Conservation (phyloP, 1,284 basidiomycete genomes). For the Termitomyces sp. region DNA sequence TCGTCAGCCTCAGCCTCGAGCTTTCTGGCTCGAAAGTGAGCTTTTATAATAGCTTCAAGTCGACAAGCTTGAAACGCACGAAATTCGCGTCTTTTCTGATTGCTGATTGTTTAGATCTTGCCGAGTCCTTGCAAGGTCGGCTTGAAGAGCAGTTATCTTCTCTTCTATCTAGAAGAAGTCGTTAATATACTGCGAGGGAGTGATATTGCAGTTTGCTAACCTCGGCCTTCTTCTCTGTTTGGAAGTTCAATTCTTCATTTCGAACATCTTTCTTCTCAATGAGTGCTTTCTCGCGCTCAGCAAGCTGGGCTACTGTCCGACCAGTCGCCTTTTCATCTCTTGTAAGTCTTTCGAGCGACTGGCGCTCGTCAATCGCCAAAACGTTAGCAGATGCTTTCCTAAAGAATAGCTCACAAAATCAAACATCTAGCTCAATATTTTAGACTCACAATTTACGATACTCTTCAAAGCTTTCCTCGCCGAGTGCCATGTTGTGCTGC, state of each 20-base stretch:
- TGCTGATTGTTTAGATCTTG: slow-evolving; percentile 74
- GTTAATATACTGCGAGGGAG: neutral
- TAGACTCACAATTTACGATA: slow-evolving; percentile 78
- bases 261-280: slow-evolving; percentile 60
- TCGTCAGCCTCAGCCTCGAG: slow-evolving; percentile 88
- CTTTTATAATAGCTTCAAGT: neutral
- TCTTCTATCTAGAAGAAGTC: slow-evolving; percentile 51
- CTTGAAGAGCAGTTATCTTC: slow-evolving; percentile 48
- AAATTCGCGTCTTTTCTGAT: slow-evolving; percentile 67
- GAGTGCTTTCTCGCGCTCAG: slow-evolving; percentile 65
- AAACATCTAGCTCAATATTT: neutral
- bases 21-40: slow-evolving; percentile 49
- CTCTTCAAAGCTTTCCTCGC: slow-evolving; percentile 80
- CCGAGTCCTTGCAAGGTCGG: slow-evolving; percentile 53
- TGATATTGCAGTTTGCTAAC: slow-evolving; percentile 31
- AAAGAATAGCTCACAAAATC: neutral
- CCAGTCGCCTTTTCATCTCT: slow-evolving; percentile 77
- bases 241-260: slow-evolving; percentile 50
- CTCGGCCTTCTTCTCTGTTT: slow-evolving; percentile 56
- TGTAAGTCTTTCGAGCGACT: slow-evolving; percentile 76
- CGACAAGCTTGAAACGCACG: slow-evolving; percentile 38
- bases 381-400: slow-evolving; percentile 78
- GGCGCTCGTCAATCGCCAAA: slow-evolving; percentile 83
- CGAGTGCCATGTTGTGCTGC: slow-evolving; percentile 73
- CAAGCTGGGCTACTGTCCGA: slow-evolving; percentile 64